Evolutionary conservation across 305 asterid species (phyloP), one percentile per base, ranked within the genome.

Genomic region (Andrographis paniculata): DNA sequence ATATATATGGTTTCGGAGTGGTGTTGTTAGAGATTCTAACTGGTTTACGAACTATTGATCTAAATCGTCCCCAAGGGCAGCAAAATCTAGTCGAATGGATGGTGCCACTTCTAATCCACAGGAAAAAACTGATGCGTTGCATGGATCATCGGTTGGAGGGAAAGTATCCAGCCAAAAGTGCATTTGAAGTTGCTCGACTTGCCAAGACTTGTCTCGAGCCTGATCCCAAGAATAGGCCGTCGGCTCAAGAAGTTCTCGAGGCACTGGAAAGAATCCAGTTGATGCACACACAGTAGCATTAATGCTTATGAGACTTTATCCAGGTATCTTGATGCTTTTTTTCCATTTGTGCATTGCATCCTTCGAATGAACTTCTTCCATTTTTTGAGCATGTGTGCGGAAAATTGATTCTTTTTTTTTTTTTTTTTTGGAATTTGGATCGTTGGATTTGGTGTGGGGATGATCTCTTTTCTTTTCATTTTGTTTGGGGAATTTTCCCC

Each of bases 1-100:
- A 61, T 14, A 59, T 65, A 3, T 70, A 70, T n/a, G 8, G 64
- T 46, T 70, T 70, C 35, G 76, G 76, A 0, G 72, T 65, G 17
- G 58, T 71, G 11, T 36, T 66, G 33, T 6, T 51, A 19, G 78
- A 66, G 30, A 59, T 66, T 66, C 53, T 69, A 23, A 66, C 80
- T n/a, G 80, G 80, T 20, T 13, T 41, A 19, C 55, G 64, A 17
- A 56, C 28, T 28, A 0, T 48, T 0, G 77, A 73, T 45, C 0
- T 0, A 0, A 22, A 6, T 5, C 80, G 76, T 14, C 57, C 62
- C 14, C 0, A 17, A 4, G 53, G 24, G 9, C 17, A 66, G 46
- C 49, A 35, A 0, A 17, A 19, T 49, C 50, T 69, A 28, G 48
- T 55, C 37, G 33, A 27, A 0, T 73, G 80, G 80, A 56, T 66